Conservation (phyloP, 495 filamentous ascomycete species). For the Hypoxylon lenormandii region DNA sequence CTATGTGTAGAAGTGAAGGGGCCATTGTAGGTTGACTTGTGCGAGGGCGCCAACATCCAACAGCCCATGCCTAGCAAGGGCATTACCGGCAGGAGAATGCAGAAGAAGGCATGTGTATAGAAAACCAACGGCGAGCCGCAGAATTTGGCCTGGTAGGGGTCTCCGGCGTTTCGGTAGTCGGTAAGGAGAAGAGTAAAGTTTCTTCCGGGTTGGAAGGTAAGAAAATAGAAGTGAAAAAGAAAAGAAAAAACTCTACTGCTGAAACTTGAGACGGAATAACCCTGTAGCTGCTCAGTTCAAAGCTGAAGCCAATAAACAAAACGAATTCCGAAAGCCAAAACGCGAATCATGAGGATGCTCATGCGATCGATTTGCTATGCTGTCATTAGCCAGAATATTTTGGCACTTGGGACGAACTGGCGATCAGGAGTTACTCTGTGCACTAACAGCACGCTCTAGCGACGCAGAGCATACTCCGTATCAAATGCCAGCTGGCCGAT, state of each 20-base stretch:
- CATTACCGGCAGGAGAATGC: constrained; percentile 56
- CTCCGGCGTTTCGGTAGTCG: constrained; percentile 27
- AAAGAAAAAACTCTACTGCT: no score
- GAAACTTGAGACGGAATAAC: neutral
- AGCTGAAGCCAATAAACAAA: constrained; percentile 20
- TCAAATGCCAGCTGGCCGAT: constrained; percentile 9
- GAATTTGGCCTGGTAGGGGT: constrained; percentile 10
- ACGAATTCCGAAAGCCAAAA: constrained; percentile 10
- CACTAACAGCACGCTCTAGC: constrained; percentile 48
- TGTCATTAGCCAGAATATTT: constrained; percentile 6
- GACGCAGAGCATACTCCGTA: no score
- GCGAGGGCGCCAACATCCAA: constrained; percentile 49
- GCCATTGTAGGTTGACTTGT: constrained; percentile 35
- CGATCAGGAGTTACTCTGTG: constrained; percentile 7
- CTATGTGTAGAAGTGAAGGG: constrained; percentile 13
- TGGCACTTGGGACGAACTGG: neutral
- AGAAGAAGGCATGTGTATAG: constrained; percentile 54
- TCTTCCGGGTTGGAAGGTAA: neutral
- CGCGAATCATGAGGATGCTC: constrained; percentile 10
- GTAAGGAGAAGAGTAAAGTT: constrained; percentile 3
- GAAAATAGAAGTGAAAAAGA: neutral
- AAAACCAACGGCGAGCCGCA: constrained; percentile 14
- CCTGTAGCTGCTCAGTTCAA: constrained; percentile 1
- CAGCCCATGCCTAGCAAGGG: constrained; percentile 57
- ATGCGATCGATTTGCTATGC: constrained; percentile 16